Conservation (phyloP, 1,284 basidiomycete species). For the Leccinum griseonigrum region DNA sequence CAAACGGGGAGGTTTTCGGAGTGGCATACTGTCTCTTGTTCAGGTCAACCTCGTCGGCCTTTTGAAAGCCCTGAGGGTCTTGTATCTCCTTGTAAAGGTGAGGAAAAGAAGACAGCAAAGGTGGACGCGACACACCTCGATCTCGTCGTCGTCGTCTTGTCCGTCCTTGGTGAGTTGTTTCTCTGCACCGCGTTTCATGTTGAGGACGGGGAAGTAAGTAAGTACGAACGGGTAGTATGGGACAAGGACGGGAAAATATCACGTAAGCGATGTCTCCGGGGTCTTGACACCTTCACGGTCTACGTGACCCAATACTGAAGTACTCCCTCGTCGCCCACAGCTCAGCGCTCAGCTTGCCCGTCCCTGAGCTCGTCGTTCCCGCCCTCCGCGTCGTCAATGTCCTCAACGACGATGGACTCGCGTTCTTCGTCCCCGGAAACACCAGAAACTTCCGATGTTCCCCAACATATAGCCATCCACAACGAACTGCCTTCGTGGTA, state of each 20-base stretch:
- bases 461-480: slow-evolving; percentile 47
- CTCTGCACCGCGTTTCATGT: slow-evolving; percentile 76
- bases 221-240: neutral
- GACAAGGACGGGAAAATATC: slow-evolving; percentile 16
- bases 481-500: slow-evolving; percentile 61
- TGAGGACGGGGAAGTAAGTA: slow-evolving; percentile 12
- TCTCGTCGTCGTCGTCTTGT: slow-evolving; percentile 36
- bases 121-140: slow-evolving; percentile 26
- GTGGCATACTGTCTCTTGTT: slow-evolving; percentile 49
- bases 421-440: slow-evolving; percentile 70
- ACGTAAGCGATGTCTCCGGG: slow-evolving; percentile 20
- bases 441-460: slow-evolving; percentile 58
- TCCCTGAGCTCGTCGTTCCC: slow-evolving; percentile 7
- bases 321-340: neutral
- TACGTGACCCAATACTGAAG: too few species aligned
- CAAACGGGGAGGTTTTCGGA: neutral
- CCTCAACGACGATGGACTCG: slow-evolving; percentile 53
- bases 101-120: neutral
- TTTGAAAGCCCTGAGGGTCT: slow-evolving; percentile 46
- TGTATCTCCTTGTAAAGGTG: slow-evolving; percentile 39
- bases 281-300: slow-evolving; percentile 7
- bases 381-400: slow-evolving; percentile 33
- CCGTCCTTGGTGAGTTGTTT: slow-evolving; percentile 67
- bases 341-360: neutral
- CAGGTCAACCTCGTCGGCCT: slow-evolving; percentile 53